Conservation (phyloP, 768 basidiomycete genomes). For the Tricholoma saponaceum region DNA sequence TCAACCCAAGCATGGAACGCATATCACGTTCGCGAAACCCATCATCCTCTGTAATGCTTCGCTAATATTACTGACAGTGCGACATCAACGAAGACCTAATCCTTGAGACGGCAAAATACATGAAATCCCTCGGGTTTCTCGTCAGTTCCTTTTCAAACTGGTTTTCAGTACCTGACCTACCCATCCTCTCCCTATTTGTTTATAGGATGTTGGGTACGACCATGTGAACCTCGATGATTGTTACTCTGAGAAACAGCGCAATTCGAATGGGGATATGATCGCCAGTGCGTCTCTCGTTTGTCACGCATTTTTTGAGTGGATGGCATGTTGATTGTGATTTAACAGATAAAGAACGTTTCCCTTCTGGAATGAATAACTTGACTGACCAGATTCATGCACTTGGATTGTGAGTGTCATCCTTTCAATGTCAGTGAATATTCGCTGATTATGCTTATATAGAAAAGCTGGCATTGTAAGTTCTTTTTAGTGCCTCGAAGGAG, state of each 20-base stretch:
- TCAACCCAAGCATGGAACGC: slow-evolving; percentile 59
- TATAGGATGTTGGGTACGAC: slow-evolving; percentile 53
- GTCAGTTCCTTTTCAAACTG: slow-evolving; percentile 22
- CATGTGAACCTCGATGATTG: slow-evolving; percentile 66
- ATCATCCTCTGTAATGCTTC: background rate
- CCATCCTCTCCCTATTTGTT: background rate
- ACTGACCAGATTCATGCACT: slow-evolving; percentile 53
- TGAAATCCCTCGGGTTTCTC: slow-evolving; percentile 55
- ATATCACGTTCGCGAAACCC: slow-evolving; percentile 43
- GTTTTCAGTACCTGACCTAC: background rate
- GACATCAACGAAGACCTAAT: slow-evolving; percentile 52
- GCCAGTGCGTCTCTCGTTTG: slow-evolving; percentile 32
- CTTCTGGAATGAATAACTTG: slow-evolving; percentile 51
- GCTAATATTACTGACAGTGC: slow-evolving; percentile 37
- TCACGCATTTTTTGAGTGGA: background rate
- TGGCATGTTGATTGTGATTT: background rate
- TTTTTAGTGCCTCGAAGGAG: background rate
- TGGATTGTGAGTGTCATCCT: slow-evolving; percentile 42
- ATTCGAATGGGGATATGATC: slow-evolving; percentile 45
- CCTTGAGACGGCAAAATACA: slow-evolving; percentile 43
- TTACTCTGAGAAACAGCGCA: slow-evolving; percentile 54
- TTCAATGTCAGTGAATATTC: background rate
- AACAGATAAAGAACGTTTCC: slow-evolving; percentile 50
- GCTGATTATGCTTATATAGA: slow-evolving; percentile 13
- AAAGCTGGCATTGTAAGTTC: slow-evolving; percentile 39